phyloP scores from a whole-genome alignment of 2,329 filamentous ascomycete species.

The Sporothrix inflata region DNA sequence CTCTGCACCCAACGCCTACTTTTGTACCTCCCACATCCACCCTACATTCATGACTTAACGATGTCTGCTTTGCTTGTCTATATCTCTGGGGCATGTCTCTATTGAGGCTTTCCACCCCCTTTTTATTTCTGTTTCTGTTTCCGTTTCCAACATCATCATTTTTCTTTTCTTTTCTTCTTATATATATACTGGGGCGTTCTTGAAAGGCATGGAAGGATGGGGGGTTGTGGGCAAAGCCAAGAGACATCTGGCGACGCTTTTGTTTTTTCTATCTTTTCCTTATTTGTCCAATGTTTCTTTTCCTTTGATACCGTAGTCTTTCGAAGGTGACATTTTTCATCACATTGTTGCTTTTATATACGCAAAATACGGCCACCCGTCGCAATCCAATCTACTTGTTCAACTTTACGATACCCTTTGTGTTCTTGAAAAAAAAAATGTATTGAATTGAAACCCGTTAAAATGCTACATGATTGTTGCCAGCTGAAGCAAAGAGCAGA shows the following conservation, averaged over 20 bases:
- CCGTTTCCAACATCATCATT: background rate
- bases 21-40: background rate
- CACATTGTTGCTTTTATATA: background rate
- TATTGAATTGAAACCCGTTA: background rate
- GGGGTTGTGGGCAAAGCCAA: background rate
- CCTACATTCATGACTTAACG: constrained; percentile 19
- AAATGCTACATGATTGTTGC: too few species aligned
- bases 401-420: background rate
- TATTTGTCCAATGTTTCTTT: background rate
- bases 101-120: background rate
- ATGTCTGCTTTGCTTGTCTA: constrained; percentile 18
- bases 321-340: background rate
- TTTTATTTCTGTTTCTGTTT: background rate
- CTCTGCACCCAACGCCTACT: background rate
- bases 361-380: constrained; percentile 5
- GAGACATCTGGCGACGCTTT: background rate
- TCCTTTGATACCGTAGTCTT: constrained; percentile 7
- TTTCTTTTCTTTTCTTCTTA: background rate
- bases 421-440: background rate
- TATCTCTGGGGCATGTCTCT: constrained; percentile 1
- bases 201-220: background rate
- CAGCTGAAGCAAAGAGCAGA: background rate
- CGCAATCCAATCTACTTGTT: background rate
- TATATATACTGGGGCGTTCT: constrained; percentile 21
- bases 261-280: background rate